Conservation (phyloP, 192 early-diverging fungal species). For the Coemansia sp. region DNA sequence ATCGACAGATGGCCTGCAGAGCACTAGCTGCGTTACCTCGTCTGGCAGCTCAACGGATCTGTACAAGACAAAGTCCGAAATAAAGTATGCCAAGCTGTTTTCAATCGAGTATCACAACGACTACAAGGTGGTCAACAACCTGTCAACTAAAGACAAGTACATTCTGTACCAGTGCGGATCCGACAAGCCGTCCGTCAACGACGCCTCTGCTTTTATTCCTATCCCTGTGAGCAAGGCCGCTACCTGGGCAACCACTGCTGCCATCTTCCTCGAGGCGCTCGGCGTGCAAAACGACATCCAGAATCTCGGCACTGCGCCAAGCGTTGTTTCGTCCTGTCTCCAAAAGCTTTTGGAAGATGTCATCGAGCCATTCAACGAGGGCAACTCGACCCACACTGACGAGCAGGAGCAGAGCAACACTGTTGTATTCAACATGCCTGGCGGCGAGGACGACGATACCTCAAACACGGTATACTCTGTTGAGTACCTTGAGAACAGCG, state of each 20-base stretch:
- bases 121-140: conserved; percentile 54
- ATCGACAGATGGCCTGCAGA: conserved; percentile 43
- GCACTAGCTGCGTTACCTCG: conserved; percentile 34
- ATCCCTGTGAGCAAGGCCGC: conserved; percentile 45
- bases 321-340: conserved; percentile 53
- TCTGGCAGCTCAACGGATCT: conserved; percentile 12
- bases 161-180: conserved; percentile 51
- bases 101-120: conserved; percentile 50
- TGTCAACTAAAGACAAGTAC: conserved; percentile 45
- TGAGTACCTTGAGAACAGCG: conserved; percentile 42
- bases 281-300: conserved; percentile 43
- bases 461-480: conserved; percentile 37
- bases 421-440: conserved; percentile 42
- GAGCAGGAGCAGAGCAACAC: conserved; percentile 34
- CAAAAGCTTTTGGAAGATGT: conserved; percentile 47
- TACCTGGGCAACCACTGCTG: conserved; percentile 43
- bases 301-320: conserved; percentile 45
- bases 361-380: conserved; percentile 43
- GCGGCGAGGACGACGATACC: conserved; percentile 27
- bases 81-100: conserved; percentile 51
- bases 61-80: conserved; percentile 29
- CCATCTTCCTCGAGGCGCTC: conserved; percentile 53
- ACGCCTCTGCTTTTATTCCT: conserved; percentile 30
- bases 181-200: conserved; percentile 25
- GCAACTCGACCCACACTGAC: conserved; percentile 33